Evolutionary conservation across 208 protist species (phyloP).

Genomic region (Wallacemonas collosoma): DNA sequence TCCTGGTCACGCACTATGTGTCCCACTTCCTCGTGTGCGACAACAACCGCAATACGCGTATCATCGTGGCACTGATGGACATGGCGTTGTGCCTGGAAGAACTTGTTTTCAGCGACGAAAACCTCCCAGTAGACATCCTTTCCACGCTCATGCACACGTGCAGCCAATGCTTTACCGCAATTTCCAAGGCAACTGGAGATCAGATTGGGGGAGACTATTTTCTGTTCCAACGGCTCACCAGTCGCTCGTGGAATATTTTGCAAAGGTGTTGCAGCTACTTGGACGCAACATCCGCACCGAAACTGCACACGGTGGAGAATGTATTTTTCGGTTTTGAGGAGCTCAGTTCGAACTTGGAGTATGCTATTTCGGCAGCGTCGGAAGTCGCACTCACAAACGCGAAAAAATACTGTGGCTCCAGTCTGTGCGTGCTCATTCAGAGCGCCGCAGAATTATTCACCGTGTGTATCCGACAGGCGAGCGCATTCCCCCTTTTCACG

Average conservation of each 20-base stretch:
- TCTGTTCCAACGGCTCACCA: neutral
- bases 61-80: neutral
- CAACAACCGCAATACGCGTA: neutral
- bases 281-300: neutral
- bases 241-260: constrained; percentile 5
- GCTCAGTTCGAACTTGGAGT: constrained; percentile 8
- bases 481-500: constrained; percentile 1
- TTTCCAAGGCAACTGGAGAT: neutral
- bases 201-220: neutral
- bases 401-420: constrained; percentile 6
- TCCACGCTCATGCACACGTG: neutral
- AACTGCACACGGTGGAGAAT: neutral
- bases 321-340: constrained; percentile 9
- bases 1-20: neutral
- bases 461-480: neutral
- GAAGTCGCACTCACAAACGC: constrained; percentile 13
- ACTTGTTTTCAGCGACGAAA: constrained; percentile 1
- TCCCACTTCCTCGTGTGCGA: neutral
- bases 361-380: neutral
- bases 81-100: neutral
- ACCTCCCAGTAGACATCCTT: neutral
- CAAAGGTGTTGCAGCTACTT: constrained; percentile 10
- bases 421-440: neutral
- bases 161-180: neutral
- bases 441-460: constrained; percentile 3